Evolutionary conservation across 2,329 filamentous ascomycete genomes (phyloP), one percentile per base, ranked within the genome.

Genomic region (Fusarium ambrosium): DNA sequence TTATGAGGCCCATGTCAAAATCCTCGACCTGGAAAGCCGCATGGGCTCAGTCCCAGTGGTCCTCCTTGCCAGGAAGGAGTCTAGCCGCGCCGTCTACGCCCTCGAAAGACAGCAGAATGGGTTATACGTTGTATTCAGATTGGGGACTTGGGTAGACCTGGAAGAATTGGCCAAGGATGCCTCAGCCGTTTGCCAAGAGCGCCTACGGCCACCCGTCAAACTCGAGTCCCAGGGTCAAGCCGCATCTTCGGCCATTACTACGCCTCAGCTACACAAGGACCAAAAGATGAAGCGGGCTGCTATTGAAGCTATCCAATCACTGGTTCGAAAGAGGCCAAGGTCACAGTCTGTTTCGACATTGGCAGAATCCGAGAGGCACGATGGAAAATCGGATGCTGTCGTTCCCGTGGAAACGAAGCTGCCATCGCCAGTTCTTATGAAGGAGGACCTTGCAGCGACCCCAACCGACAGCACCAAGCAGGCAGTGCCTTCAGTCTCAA

Each of bases 111-210:
- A 93, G 39, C 84, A 86, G 18, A 82, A 84, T 56, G 88, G 88
- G 1, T 84, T 92, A 4, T 95, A 94, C 80, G 89, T 90, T 13
- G 80, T 94, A 29, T 95, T 92, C 81, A 91, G 89, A 77, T 84
- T 97, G 51, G 92, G 90, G 2, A 82, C 85, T 22, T 94, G 92
- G 92, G 87, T 93, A 24, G 88, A 91, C 70, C 79, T 92, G 62
- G 86, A 88, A 39, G 83, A 86, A 8, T 83, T 95, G 32, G 82
- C 83, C 27, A 80, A 81, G 13, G 81, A 85, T 43, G 89, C 90
- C 43, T 89, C 88, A 0, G 81, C 79, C 5, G 60, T 82, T 32
- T 82, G 77, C 53, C 77, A 70, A 27, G 78, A 83, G 13, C 81
- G 82, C 13, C 64, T 84, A 9, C 69, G 70, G 9, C 73, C 76